Conservation (phyloP, 345 rosid genomes). For the Heritiera littoralis region DNA sequence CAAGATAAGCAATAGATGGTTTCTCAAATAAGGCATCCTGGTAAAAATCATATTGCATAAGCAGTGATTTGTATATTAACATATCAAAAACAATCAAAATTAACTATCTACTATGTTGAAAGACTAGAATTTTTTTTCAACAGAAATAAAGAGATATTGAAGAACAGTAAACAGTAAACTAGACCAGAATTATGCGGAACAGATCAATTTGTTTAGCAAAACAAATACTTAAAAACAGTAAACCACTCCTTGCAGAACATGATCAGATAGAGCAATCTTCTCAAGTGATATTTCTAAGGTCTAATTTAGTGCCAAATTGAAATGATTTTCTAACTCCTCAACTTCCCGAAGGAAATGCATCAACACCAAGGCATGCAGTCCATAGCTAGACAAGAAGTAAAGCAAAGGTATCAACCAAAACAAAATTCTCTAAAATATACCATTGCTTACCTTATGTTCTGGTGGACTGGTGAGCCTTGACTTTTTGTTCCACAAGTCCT, state of each 20-base stretch:
- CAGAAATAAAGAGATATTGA: not conserved
- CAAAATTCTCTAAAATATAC: conserved; percentile 5
- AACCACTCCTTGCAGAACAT: not conserved
- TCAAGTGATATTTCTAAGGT: not conserved
- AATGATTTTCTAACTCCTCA: not conserved
- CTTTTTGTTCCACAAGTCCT: conserved; percentile 51
- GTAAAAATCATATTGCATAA: not conserved
- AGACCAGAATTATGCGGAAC: not conserved
- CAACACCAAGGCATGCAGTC: not conserved
- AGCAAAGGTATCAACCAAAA: conserved; percentile 11
- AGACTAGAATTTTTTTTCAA: too few relatives aligned
- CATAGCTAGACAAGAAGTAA: not conserved
- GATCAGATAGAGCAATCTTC: not conserved
- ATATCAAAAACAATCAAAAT: not conserved
- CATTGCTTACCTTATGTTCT: conserved; percentile 74
- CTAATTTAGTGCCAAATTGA: not conserved
- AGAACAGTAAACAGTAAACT: not conserved
- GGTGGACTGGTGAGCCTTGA: conserved; percentile 65
- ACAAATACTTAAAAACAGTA: not conserved
- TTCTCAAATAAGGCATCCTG: not conserved
- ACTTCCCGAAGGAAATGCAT: conserved; percentile 7
- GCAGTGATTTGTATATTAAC: not conserved
- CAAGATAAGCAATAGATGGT: conserved; percentile 11
- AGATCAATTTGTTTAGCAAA: not conserved
- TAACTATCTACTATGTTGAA: not conserved